A percentile compares a stretch with the other conserved stretches of the same genome.
phyloP scores from a whole-genome alignment of 495 filamentous ascomycete genomes.

The Beverwykella pulmonaria region DNA sequence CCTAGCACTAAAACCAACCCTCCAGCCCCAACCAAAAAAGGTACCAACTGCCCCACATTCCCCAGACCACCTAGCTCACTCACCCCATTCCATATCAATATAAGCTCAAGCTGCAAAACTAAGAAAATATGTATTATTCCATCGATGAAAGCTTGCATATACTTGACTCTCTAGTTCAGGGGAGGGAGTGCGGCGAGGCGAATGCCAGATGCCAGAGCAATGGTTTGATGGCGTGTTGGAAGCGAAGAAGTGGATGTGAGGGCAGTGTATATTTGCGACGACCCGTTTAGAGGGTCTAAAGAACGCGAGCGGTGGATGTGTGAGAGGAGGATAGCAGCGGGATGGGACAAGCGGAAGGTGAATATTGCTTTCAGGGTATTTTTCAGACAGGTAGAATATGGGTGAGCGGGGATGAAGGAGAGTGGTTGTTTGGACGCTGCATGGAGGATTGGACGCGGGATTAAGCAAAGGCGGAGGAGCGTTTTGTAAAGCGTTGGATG shows the following conservation, averaged over 20 bases:
- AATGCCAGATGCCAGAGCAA: no score
- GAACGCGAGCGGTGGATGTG: conserved; percentile 10
- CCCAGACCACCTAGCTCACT: conserved; percentile 30
- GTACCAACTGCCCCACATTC: conserved; percentile 42
- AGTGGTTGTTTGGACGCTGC: no score
- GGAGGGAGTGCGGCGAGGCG: no score
- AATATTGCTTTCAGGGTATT: neutral
- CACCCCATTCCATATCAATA: conserved; percentile 40
- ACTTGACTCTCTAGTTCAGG: no score
- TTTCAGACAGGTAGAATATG: no score
- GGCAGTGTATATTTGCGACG: conserved; percentile 6
- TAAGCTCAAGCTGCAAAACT: conserved; percentile 39
- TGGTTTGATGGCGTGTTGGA: no score
- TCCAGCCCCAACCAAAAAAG: conserved; percentile 39
- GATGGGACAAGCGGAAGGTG: conserved; percentile 22
- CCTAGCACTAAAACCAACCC: conserved; percentile 36
- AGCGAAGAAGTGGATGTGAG: no score
- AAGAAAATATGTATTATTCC: conserved; percentile 25
- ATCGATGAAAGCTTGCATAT: neutral
- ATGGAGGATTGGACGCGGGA: no score
- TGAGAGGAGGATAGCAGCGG: neutral
- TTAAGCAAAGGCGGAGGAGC: no score
- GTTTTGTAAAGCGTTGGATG: no score
- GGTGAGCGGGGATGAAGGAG: no score
- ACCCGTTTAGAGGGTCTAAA: conserved; percentile 12